A percentile compares a stretch with the other conserved stretches of the same genome.
phyloP scores from a whole-genome alignment of 495 filamentous ascomycete genomes.

The Aspergillus haitiensis region DNA sequence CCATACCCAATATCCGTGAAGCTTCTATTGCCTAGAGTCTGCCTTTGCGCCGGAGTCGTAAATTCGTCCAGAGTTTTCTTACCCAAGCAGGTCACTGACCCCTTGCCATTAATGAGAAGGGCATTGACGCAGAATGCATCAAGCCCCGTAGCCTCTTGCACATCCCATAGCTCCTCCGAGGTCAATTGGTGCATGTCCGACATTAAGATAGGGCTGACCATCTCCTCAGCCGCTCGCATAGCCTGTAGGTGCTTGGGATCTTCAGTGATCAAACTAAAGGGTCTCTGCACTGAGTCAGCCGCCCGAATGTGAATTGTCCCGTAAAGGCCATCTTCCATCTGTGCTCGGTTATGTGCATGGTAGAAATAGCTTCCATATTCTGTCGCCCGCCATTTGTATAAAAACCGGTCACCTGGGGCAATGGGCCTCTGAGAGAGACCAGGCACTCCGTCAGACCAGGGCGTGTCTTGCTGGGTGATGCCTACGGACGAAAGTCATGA shows the following conservation, averaged over 20 bases:
- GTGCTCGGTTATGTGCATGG: constrained; percentile 50
- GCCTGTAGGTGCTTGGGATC: constrained; percentile 36
- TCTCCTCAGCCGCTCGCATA: constrained; percentile 47
- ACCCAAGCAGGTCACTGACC: constrained; percentile 47
- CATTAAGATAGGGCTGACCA: constrained; percentile 47
- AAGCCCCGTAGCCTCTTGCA: constrained; percentile 39
- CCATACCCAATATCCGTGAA: constrained; percentile 53
- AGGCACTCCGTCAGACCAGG: constrained; percentile 57
- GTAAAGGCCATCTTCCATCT: constrained; percentile 52
- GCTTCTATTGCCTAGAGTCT: constrained; percentile 29
- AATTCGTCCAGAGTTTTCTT: constrained; percentile 35
- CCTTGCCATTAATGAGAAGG: constrained; percentile 59
- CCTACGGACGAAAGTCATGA: constrained; percentile 1
- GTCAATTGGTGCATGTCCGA: constrained; percentile 57
- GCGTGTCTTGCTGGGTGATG: constrained; percentile 31
- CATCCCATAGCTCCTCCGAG: constrained; percentile 45
- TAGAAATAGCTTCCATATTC: constrained; percentile 55
- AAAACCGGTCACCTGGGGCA: constrained; percentile 42
- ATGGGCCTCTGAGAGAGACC: constrained; percentile 50
- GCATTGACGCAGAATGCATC: constrained; percentile 46
- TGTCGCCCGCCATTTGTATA: constrained; percentile 51
- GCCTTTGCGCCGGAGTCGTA: constrained; percentile 32
- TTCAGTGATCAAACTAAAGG: constrained; percentile 48
- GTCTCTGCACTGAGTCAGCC: constrained; percentile 26
- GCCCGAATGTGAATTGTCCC: constrained; percentile 26